Conservation (phyloP, 73 alveolate genomes). For the Effrenium voratum region DNA sequence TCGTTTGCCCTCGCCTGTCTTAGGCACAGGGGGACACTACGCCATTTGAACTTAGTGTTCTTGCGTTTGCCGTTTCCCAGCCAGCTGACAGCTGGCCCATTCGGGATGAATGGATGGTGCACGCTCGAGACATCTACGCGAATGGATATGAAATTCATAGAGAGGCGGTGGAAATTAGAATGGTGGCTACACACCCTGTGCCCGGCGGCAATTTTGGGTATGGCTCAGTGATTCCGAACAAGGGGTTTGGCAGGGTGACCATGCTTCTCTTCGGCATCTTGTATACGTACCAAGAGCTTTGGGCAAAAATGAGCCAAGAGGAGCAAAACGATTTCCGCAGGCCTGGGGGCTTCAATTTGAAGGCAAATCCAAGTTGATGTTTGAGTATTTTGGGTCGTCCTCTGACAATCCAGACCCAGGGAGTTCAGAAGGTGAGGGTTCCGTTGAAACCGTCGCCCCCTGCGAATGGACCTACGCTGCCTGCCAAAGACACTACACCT, state of each 20-base stretch:
- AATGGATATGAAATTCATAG: neutral
- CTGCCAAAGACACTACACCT: neutral
- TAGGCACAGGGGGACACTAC: neutral
- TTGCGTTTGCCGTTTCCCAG: neutral
- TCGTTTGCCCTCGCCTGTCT: neutral
- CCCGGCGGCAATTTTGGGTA: neutral
- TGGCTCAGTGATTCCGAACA: neutral
- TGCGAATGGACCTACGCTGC: neutral
- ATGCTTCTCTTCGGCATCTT: slow-evolving; percentile 12
- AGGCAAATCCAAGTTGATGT: too few relatives aligned
- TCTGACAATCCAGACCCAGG: neutral
- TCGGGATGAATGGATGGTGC: neutral
- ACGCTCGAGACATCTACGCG: neutral
- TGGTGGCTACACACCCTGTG: neutral
- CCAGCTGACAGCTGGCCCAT: slow-evolving; percentile 36
- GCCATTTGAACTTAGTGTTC: neutral
- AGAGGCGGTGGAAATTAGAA: neutral
- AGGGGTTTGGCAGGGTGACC: slow-evolving; percentile 4
- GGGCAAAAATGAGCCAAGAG: neutral
- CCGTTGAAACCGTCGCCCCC: neutral
- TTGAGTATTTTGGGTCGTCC: too few relatives aligned
- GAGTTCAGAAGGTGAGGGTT: slow-evolving; percentile 6
- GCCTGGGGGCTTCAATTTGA: neutral
- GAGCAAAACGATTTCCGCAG: neutral
- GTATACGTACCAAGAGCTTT: neutral